Base-by-base conservation (phyloP, 1,284 basidiomycete species). In the Albatrellus sp. region DNA sequence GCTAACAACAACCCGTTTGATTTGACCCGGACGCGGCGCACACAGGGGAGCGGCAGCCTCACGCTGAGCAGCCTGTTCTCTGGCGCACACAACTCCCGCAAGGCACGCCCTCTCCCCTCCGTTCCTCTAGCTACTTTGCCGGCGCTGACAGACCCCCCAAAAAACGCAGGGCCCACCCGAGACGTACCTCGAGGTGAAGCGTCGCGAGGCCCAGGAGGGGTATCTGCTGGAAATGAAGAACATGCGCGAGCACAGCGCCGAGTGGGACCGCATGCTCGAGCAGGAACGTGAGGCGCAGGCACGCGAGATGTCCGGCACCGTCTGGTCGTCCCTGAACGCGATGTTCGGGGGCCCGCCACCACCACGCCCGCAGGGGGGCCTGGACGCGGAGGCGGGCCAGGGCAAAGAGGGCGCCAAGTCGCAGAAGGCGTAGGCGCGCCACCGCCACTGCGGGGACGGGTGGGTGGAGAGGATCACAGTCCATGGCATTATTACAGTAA, bases 221-320 rank as follows among this genome's bases (percentile, higher is more conserved):
- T 98, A 96, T 63, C 65, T 71, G 50, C 84, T 91, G 50, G 93
- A 98, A 60, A 85, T 88, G 58, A 84, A 87, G 51, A 96, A 91
- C 63, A 82, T 94, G 59, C 67, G 67, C 35, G 73, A 85, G 43
- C 84, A 98, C 62, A 84, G 81, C 56, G 85, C 75, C 38, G 77
- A 85, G 51, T 80, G 98, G 54, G 83, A 91, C 62, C 71, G 74
- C 57, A 57, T 82, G 55, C 66, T 90, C 54, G 79, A 90, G 57
- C 84, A 89, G 52, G 90, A 97, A 55, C 80, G 81, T 59, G 75
- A 90, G 58, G 75, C 79, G 17, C 16, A 40, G 43, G 80, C 87
- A 69, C 70, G 71, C 46, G 72, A 75, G 56, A 73, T 75, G 70
- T 50, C 49, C 11, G 52, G 51, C 20, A 48, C 40, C 28, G 13